Conservation (phyloP, 495 filamentous ascomycete genomes). For the Hypoxylon trugodes region DNA sequence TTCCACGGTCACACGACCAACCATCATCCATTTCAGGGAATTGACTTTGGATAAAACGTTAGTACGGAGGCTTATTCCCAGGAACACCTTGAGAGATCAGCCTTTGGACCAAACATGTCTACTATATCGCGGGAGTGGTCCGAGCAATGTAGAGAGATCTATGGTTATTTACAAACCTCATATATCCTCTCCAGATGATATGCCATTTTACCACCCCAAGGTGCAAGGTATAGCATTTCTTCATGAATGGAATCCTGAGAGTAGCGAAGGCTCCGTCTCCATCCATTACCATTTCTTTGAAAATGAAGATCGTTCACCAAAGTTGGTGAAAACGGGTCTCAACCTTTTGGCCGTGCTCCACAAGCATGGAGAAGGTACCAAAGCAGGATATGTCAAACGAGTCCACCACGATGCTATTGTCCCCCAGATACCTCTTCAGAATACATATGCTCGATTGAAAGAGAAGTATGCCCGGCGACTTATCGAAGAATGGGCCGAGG, state of each 20-base stretch:
- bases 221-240: slow-evolving; percentile 77
- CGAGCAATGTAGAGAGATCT: slow-evolving; percentile 46
- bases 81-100: slow-evolving; percentile 78
- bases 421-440: slow-evolving; percentile 75
- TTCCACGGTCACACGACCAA: slow-evolving; percentile 44
- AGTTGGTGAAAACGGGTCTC: slow-evolving; percentile 74
- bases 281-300: slow-evolving; percentile 74
- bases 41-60: slow-evolving; percentile 68
- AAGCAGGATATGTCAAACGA: slow-evolving; percentile 72
- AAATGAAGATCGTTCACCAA: slow-evolving; percentile 49
- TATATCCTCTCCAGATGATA: slow-evolving; percentile 62
- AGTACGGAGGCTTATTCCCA: slow-evolving; percentile 78
- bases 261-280: slow-evolving; percentile 62
- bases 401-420: slow-evolving; percentile 80
- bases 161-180: slow-evolving; percentile 86
- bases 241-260: slow-evolving; percentile 62
- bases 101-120: slow-evolving; percentile 82
- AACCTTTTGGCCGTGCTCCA: slow-evolving; percentile 75
- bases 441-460: slow-evolving; percentile 85
- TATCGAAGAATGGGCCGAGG: slow-evolving; percentile 78
- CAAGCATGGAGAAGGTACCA: slow-evolving; percentile 75
- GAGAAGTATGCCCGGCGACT: slow-evolving; percentile 73
- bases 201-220: slow-evolving; percentile 88
- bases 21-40: slow-evolving; percentile 54
- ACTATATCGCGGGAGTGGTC: slow-evolving; percentile 58